phyloP scores from a whole-genome alignment of 148 eudicot genomes.

The Nepenthes mirabilis region DNA sequence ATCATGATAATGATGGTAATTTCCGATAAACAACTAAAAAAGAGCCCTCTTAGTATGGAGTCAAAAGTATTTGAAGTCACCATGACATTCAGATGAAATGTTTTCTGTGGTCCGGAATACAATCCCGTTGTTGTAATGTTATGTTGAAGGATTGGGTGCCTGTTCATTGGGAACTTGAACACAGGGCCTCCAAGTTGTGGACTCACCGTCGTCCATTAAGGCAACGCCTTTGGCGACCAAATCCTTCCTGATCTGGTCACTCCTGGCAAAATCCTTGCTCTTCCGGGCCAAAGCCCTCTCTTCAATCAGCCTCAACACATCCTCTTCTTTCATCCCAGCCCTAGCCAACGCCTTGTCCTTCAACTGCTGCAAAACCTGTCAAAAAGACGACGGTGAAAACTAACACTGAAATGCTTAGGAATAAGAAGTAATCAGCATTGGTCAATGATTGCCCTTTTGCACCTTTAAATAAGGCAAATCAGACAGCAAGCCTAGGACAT shows the following conservation, averaged over 20 bases:
- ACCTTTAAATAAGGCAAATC: slow-evolving; percentile 58
- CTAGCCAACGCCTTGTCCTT: slow-evolving; percentile 71
- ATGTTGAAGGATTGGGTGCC: not conserved
- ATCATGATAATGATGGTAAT: too few relatives aligned
- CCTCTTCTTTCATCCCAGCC: slow-evolving; percentile 57
- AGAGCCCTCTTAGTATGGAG: too few relatives aligned
- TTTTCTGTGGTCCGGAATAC: too few relatives aligned
- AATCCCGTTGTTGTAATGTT: too few relatives aligned
- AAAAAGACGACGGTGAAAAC: slow-evolving; percentile 1
- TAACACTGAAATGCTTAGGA: not conserved
- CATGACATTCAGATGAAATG: too few relatives aligned
- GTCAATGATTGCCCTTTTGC: not conserved
- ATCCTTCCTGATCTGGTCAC: slow-evolving; percentile 55
- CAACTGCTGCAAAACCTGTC: slow-evolving; percentile 60
- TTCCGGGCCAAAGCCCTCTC: slow-evolving; percentile 56
- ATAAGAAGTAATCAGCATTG: not conserved
- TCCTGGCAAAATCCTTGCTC: slow-evolving; percentile 48
- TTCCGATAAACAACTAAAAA: too few relatives aligned
- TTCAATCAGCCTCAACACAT: slow-evolving; percentile 31
- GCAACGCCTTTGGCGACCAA: slow-evolving; percentile 58
- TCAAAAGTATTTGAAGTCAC: too few relatives aligned
- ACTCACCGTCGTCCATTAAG: slow-evolving; percentile 62
- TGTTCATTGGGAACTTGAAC: slow-evolving; percentile 25
- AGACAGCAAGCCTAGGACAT: slow-evolving; percentile 61
- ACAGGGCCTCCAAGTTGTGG: slow-evolving; percentile 76